Conservation (phyloP, 257 asterid species). For the Forsythia suspensa region DNA sequence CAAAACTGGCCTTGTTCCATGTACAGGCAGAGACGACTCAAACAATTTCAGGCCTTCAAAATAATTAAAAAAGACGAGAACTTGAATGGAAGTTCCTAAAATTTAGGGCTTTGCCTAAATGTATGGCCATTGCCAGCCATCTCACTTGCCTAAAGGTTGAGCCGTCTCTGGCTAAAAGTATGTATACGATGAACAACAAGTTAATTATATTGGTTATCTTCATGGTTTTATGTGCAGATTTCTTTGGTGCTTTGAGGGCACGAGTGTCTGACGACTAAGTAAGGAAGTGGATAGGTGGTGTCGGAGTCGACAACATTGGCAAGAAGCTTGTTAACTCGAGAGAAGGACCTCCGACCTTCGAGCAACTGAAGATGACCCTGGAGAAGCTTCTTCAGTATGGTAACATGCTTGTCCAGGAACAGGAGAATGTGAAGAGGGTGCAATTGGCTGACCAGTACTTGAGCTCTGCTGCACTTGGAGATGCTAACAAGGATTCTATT, state of each 20-base stretch:
- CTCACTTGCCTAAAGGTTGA: no score
- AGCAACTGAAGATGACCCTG: conserved; percentile 54
- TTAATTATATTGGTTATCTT: background rate
- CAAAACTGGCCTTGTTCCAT: background rate
- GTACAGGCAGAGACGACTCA: background rate
- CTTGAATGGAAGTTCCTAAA: no score
- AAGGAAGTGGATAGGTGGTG: conserved; percentile 41
- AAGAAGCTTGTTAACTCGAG: conserved; percentile 49
- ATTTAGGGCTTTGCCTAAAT: no score
- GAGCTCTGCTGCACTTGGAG: conserved; percentile 59
- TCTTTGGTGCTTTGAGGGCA: conserved; percentile 68
- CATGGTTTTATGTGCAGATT: conserved; percentile 28
- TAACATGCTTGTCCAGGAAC: conserved; percentile 52
- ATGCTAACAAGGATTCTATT: conserved; percentile 58
- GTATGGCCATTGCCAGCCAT: no score
- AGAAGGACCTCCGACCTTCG: conserved; percentile 44
- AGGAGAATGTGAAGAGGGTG: conserved; percentile 64
- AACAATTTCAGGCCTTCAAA: no score
- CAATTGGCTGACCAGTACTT: conserved; percentile 51
- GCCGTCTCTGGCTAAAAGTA: no score
- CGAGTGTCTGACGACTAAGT: conserved; percentile 61
- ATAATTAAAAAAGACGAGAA: no score
- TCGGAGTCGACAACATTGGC: conserved; percentile 54
- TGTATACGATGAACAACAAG: no score
- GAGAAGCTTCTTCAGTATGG: conserved; percentile 56